Base-by-base conservation (phyloP, 192 early-diverging fungal genomes). In the Podila horticola region DNA sequence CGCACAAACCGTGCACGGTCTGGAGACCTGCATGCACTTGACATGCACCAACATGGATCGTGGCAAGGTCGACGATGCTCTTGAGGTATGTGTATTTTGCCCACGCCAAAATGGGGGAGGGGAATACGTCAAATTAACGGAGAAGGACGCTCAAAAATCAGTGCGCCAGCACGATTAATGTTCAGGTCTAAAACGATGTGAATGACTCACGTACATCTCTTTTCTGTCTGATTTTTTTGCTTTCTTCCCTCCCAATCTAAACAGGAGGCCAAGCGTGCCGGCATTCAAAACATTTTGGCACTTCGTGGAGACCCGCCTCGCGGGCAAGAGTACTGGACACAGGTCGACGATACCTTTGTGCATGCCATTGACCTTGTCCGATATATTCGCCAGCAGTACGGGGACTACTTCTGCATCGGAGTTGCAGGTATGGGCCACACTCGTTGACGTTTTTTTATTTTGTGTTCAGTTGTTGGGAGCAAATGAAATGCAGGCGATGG, bases 1-100 rank as follows among this genome's bases (percentile, higher is more conserved):
- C 2, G 92, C 92, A 26, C 93, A 95, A 79, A 84, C 84, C n/a
- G 87, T 92, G 6, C 88, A 91, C 59, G 95, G 95, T 9, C 86
- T 96, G 15, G 93, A 95, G 74, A 92, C 93, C 1, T 82, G 84
- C 74, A 93, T 95, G 93, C 95, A 96, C 72, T 79, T 96, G 86
- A 96, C 95, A 2, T 96, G 95, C 82, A 96, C 95, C 66, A 96
- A 96, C 76, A 95, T 96, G 94, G 93, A 92, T 20, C 86, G 86
- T 30, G 90, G 91, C 59, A 93, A 92, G 72, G 88, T 96, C 41
- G 93, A 96, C 72, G 74, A 83, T 52, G 95, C 93, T 2, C 71
- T 95, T 17, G 75, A 77, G 74, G 82, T 83, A 83, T 45, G 41
- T 45, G 1, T 12, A 4, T 45, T 45, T 45, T 45, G 13, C 15